Percentiles rank a stretch among this genome's conserved stretches.
Evolutionary conservation across 2,329 filamentous ascomycete genomes (phyloP).

Genomic region (Hortaea werneckii): DNA sequence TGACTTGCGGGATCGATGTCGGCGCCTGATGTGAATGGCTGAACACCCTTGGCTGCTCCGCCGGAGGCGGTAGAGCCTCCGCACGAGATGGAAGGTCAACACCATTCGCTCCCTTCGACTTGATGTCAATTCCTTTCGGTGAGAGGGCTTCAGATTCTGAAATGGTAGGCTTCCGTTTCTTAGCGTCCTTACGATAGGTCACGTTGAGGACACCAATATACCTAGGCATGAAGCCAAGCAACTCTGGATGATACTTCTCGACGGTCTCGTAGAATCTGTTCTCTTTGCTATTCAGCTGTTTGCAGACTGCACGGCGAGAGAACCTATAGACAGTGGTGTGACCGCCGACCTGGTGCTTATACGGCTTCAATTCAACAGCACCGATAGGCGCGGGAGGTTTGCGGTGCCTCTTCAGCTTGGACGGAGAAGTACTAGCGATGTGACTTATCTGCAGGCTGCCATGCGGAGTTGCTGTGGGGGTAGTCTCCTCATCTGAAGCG

Average conservation of each 20-base stretch:
- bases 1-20: slow-evolving; percentile 73
- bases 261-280: slow-evolving; percentile 98
- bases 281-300: slow-evolving; percentile 94
- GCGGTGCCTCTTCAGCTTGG: slow-evolving; percentile 25
- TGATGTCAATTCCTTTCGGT: slow-evolving; percentile 14
- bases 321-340: slow-evolving; percentile 96
- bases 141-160: slow-evolving; percentile 18
- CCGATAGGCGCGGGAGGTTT: slow-evolving; percentile 55
- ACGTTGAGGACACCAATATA: slow-evolving; percentile 97
- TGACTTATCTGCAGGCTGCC: slow-evolving; percentile 28
- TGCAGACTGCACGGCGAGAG: slow-evolving; percentile 89
- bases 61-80: not conserved
- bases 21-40: slow-evolving; percentile 71
- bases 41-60: slow-evolving; percentile 40
- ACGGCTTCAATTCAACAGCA: slow-evolving; percentile 91
- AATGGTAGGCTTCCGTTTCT: slow-evolving; percentile 33
- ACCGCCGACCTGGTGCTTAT: slow-evolving; percentile 93
- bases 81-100: not conserved
- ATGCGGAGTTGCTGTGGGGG: slow-evolving; percentile 37
- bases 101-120: not conserved
- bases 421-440: slow-evolving; percentile 8
- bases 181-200: slow-evolving; percentile 76
- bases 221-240: slow-evolving; percentile 83
- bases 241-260: slow-evolving; percentile 78
- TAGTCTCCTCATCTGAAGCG: slow-evolving; percentile 42